These are phyloP conservation scores for Eustoma russellianum DNA, from an alignment of 257 asterid species.

Conservation along the genomic window DNA sequence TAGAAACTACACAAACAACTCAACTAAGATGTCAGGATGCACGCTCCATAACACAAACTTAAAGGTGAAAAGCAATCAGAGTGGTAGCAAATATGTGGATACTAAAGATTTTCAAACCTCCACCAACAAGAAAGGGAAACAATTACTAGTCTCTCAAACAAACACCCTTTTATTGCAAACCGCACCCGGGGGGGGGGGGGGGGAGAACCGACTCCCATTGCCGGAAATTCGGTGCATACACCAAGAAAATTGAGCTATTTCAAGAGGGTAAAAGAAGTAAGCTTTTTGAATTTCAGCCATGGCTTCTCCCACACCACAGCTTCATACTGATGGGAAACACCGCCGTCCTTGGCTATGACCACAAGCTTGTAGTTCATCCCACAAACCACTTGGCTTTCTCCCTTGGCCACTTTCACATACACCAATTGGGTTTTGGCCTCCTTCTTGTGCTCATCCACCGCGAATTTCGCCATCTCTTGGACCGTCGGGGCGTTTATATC, in stretches of 20 bases:
- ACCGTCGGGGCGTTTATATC: background rate
- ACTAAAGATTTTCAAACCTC: no score
- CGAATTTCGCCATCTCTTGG: conserved; percentile 5
- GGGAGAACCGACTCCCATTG: no score
- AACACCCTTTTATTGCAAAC: no score
- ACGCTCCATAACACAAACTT: no score
- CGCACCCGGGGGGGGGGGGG: no score
- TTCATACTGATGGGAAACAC: background rate
- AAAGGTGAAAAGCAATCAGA: background rate
- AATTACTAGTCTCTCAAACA: no score
- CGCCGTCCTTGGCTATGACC: conserved; percentile 4
- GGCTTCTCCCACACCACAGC: conserved; percentile 7
- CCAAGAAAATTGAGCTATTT: no score
- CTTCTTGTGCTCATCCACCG: conserved; percentile 8
- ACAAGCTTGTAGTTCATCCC: conserved; percentile 5
- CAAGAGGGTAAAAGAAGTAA: conserved; percentile 12
- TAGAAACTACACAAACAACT: no score
- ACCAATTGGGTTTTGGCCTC: background rate
- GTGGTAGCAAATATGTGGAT: no score
- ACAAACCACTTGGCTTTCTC: conserved; percentile 9
- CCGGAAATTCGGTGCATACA: no score
- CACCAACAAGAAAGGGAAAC: background rate
- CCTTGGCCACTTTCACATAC: conserved; percentile 4
- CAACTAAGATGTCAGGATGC: no score
- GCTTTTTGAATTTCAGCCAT: conserved; percentile 9